A percentile compares a stretch with the other conserved stretches of the same genome.
phyloP scores from a whole-genome alignment of 106 monocot genomes.

The Acanthochlamys bracteata region DNA sequence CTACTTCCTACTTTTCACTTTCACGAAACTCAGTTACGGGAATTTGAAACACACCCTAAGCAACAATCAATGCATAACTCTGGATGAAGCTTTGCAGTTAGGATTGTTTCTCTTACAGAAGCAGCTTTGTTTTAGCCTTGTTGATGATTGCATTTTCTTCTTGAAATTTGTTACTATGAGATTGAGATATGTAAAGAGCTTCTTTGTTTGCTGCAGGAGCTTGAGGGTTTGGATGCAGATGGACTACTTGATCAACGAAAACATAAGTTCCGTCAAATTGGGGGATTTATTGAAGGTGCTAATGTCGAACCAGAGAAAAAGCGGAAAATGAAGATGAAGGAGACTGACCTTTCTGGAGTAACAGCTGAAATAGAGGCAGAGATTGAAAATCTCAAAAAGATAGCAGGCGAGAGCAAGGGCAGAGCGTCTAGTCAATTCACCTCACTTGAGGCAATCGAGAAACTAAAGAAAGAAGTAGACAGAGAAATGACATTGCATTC shows the following conservation, averaged over 20 bases:
- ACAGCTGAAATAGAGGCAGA: slow-evolving; percentile 46
- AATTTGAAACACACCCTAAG: no score
- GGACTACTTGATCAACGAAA: slow-evolving; percentile 43
- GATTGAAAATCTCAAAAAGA: slow-evolving; percentile 48
- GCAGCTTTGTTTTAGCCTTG: no score
- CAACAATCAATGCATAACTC: no score
- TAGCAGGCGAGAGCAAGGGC: slow-evolving; percentile 27
- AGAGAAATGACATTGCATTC: slow-evolving; percentile 62
- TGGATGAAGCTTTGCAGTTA: no score
- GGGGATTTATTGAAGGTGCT: slow-evolving; percentile 44
- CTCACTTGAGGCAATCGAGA: slow-evolving; percentile 41
- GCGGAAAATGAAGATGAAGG: slow-evolving; percentile 73
- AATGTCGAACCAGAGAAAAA: slow-evolving; percentile 50
- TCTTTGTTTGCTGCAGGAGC: slow-evolving; percentile 28
- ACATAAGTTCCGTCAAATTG: slow-evolving; percentile 48
- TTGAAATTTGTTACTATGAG: not conserved
- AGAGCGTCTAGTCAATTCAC: slow-evolving; percentile 14
- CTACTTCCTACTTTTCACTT: no score
- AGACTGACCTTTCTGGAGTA: slow-evolving; percentile 23
- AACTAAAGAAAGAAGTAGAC: slow-evolving; percentile 44
- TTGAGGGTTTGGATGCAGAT: slow-evolving; percentile 37
- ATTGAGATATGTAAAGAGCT: not conserved
- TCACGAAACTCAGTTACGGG: no score
- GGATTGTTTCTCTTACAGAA: no score
- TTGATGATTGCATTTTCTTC: no score